Evolutionary conservation across 768 basidiomycete species (phyloP).

Genomic region (Tricholomella constricta): DNA sequence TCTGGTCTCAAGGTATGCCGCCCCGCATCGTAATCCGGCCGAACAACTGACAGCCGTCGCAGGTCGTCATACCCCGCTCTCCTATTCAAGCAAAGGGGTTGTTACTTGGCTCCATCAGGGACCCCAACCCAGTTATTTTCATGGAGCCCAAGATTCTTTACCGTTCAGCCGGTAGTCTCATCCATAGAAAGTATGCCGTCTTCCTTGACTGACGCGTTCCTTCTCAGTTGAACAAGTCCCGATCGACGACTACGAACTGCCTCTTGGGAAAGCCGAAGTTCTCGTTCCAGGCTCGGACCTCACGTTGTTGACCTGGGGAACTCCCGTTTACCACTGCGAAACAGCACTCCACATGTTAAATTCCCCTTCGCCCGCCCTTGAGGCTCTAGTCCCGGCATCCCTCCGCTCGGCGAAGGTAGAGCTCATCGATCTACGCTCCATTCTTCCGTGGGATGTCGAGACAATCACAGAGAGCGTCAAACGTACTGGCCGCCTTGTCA

Average conservation of each 20-base stretch:
- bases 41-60: conserved; percentile 11
- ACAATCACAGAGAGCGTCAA: conserved; percentile 81
- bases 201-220: conserved; percentile 1
- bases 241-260: conserved; percentile 82
- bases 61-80: conserved; percentile 90
- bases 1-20: conserved; percentile 76
- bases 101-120: conserved; percentile 81
- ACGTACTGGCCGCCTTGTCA: conserved; percentile 80
- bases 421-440: conserved; percentile 87
- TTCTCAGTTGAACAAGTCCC: conserved; percentile 87
- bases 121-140: conserved; percentile 92
- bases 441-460: conserved; percentile 88
- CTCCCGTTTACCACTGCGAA: conserved; percentile 89
- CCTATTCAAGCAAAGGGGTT: conserved; percentile 96
- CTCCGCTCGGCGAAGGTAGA: conserved; percentile 76
- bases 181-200: not conserved
- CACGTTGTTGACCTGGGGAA: conserved; percentile 94
- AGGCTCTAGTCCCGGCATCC: conserved; percentile 62
- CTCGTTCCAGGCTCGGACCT: conserved; percentile 77
- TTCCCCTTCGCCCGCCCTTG: conserved; percentile 65
- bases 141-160: conserved; percentile 96
- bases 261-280: conserved; percentile 78
- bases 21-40: not conserved
- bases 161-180: conserved; percentile 69
- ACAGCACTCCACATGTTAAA: conserved; percentile 74